These are phyloP conservation scores for Lasiosphaeria miniovina DNA, from an alignment of 495 filamentous ascomycete species.

Conservation along the genomic window DNA sequence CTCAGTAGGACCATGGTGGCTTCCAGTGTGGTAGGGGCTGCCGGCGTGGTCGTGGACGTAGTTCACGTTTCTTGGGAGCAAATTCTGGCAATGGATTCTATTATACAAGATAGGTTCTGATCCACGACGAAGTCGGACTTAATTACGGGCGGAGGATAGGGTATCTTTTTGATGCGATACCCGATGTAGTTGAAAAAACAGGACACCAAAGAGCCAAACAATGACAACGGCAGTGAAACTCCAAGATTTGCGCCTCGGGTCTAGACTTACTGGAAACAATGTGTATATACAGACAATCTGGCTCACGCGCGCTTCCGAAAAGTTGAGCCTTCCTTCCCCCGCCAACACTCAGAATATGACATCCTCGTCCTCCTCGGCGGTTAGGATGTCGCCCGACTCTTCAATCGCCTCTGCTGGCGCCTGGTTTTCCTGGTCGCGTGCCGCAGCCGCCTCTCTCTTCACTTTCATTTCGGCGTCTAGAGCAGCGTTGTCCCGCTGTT, in stretches of 20 bases:
- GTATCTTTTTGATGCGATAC: slow-evolving; percentile 9
- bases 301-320: background rate
- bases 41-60: too few relatives aligned
- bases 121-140: too few relatives aligned
- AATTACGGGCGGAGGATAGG: too few relatives aligned
- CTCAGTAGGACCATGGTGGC: background rate
- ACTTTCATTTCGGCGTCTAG: slow-evolving; percentile 69
- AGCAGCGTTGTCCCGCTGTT: slow-evolving; percentile 76
- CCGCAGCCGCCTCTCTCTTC: slow-evolving; percentile 46
- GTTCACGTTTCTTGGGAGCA: too few relatives aligned
- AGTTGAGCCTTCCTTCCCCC: background rate
- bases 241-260: slow-evolving; percentile 14
- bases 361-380: slow-evolving; percentile 85
- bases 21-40: too few relatives aligned
- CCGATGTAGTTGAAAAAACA: slow-evolving; percentile 18
- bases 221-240: slow-evolving; percentile 1
- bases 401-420: slow-evolving; percentile 47
- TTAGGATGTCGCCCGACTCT: slow-evolving; percentile 65
- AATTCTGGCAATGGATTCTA: background rate
- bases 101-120: background rate
- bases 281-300: slow-evolving; percentile 15
- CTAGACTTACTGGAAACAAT: slow-evolving; percentile 17
- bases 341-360: slow-evolving; percentile 78
- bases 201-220: too few relatives aligned
- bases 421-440: slow-evolving; percentile 39